phyloP scores from a whole-genome alignment of 257 asterid species.

The Mitragyna speciosa region DNA sequence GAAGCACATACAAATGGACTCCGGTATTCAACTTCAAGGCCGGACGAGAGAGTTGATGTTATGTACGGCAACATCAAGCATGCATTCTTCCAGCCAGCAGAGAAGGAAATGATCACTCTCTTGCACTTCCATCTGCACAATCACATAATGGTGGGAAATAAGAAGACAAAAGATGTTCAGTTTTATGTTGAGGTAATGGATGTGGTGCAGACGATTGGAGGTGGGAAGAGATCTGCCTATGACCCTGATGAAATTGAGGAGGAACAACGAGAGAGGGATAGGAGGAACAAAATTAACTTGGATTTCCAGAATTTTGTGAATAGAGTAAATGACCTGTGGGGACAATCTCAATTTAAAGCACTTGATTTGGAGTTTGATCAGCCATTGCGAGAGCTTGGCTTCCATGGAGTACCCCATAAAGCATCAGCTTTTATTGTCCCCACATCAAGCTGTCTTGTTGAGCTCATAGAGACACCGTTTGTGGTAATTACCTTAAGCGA shows the following conservation, averaged over 20 bases:
- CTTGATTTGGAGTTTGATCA: conserved; percentile 73
- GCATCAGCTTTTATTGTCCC: conserved; percentile 70
- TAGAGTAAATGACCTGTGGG: conserved; percentile 71
- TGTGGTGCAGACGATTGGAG: conserved; percentile 67
- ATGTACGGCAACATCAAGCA: conserved; percentile 67
- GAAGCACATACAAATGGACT: conserved; percentile 75
- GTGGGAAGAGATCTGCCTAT: conserved; percentile 66
- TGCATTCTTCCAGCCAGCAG: conserved; percentile 79
- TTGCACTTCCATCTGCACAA: conserved; percentile 72
- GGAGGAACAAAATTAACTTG: conserved; percentile 68
- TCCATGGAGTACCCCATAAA: conserved; percentile 70
- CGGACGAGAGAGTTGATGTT: conserved; percentile 64
- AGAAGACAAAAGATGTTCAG: conserved; percentile 72
- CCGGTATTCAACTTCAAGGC: conserved; percentile 63
- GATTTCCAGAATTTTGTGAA: conserved; percentile 66
- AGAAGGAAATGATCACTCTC: conserved; percentile 78
- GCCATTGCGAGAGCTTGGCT: conserved; percentile 73
- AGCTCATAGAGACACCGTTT: conserved; percentile 69
- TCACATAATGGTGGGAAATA: conserved; percentile 79
- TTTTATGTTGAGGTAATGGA: conserved; percentile 83
- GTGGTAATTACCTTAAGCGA: conserved; percentile 58
- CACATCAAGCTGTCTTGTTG: conserved; percentile 68
- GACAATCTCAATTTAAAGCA: conserved; percentile 50
- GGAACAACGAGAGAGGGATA: conserved; percentile 76
- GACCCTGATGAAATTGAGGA: conserved; percentile 90